Evolutionary conservation across 108 stramenopile genomes (phyloP), one percentile per base, ranked within the genome.

Genomic region (Epithemia pelagica): DNA sequence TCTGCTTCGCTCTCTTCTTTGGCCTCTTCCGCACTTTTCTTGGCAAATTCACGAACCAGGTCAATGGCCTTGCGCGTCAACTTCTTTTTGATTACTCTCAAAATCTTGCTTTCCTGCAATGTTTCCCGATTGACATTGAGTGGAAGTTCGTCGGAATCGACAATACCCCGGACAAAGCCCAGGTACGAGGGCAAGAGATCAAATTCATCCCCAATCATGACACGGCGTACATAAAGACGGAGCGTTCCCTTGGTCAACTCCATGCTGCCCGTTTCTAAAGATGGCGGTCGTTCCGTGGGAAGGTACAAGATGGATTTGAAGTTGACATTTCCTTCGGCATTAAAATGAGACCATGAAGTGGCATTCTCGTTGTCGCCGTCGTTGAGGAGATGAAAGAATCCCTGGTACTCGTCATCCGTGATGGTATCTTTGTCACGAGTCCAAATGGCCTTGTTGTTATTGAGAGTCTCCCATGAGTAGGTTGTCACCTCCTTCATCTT

Each of bases 91-190:
- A 99, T 99, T 53, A 99, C 94, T 77, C 95, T 87, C 69, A 99
- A 80, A 60, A 97, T 90, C 81, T 96, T 96, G 68, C 80, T 86
- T 76, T 96, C 91, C 72, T 99, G 99, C 29, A 99, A 88, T 55
- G 95, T 97, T 83, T 99, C 99, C 55, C 99, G 92, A 69, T 96
- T 96, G 65, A 99, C 99, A 78, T 99, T 99, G n/a, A 99, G 87
- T 20, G 99, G 99, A 22, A 99, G 82, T 70, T 99, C 99, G 66
- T 99, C 98, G n/a, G 86, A 88, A 82, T 99, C 99, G 24, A 99
- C 96, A 28, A 99, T 96, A 63, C 99, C 99, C 32, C 81, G 74
- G 67, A 99, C 81, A 71, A 99, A 99, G 70, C 74, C 79, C 23
- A 99, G 83, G 81, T 99, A 99, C 22, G 77, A 66, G 24, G 99